Evolutionary conservation across 371 early-diverging fungal species (phyloP).

Genomic region (Syncephalastrum sp.): DNA sequence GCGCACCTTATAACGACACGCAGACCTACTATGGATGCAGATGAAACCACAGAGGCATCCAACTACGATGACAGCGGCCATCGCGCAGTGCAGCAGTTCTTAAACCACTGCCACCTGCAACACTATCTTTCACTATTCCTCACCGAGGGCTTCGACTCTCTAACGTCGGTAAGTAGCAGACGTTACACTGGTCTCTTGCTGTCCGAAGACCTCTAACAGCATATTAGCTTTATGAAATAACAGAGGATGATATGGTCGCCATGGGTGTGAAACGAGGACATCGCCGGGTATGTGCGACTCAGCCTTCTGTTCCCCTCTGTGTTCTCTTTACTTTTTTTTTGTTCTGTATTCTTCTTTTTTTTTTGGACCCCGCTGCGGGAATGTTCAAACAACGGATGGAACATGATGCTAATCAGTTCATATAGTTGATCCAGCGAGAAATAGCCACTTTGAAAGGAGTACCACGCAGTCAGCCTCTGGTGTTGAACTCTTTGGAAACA

Average conservation of each 20-base stretch:
- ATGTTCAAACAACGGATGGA: neutral
- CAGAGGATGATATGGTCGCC: constrained; percentile 46
- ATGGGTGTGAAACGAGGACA: constrained; percentile 52
- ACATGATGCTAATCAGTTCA: neutral
- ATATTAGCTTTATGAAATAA: constrained; percentile 40
- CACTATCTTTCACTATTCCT: constrained; percentile 35
- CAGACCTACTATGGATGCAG: no score
- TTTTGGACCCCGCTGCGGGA: neutral
- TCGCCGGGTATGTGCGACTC: constrained; percentile 34
- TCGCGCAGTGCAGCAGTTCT: constrained; percentile 23
- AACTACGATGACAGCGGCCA: constrained; percentile 6
- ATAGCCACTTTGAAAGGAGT: constrained; percentile 41
- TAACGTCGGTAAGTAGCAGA: constrained; percentile 32
- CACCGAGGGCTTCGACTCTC: constrained; percentile 44
- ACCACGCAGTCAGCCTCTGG: constrained; percentile 25
- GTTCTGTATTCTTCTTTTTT: constrained; percentile 9
- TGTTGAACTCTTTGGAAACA: constrained; percentile 24
- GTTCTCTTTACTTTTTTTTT: constrained; percentile 2
- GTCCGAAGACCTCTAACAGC: neutral
- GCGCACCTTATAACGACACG: no score
- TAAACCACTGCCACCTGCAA: constrained; percentile 25
- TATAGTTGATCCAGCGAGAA: constrained; percentile 45
- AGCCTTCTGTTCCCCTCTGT: neutral
- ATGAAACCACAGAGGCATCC: neutral
- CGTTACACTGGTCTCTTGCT: neutral